Conservation (phyloP, 2,329 filamentous ascomycete species). For the Trichoderma atrobrunneum region DNA sequence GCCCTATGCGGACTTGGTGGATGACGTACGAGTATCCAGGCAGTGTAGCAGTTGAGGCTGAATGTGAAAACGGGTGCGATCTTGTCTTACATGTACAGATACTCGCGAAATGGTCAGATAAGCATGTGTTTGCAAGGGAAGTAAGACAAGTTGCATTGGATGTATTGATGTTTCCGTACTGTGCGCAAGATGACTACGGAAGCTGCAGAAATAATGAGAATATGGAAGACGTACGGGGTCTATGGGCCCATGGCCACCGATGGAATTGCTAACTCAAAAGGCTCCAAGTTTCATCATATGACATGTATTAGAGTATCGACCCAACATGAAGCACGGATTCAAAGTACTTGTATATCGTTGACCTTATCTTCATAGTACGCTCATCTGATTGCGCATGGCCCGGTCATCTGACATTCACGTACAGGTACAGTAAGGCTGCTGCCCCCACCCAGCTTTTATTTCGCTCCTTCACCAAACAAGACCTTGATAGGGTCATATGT, state of each 20-base stretch:
- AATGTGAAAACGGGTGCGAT: not conserved
- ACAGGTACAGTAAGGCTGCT: not conserved
- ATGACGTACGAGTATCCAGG: not conserved
- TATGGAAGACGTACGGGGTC: not conserved
- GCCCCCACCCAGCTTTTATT: constrained; percentile 28
- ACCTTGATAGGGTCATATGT: constrained; percentile 62
- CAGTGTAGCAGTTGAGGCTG: not conserved
- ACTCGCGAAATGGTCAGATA: not conserved
- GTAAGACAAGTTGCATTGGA: not conserved
- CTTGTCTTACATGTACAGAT: not conserved
- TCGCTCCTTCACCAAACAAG: constrained; percentile 51
- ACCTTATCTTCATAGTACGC: not conserved
- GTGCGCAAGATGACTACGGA: not conserved
- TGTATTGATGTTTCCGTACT: not conserved
- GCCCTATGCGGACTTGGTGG: not conserved
- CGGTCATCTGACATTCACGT: not conserved
- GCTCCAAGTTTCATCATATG: not conserved
- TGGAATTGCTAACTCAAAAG: not conserved
- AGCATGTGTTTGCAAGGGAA: not conserved
- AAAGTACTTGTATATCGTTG: not conserved
- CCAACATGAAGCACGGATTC: not conserved
- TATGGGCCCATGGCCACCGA: not conserved
- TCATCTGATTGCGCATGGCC: not conserved
- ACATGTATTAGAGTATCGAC: not conserved
- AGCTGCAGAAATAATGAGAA: not conserved